phyloP scores from a whole-genome alignment of 495 filamentous ascomycete species.

The Cryomyces antarcticus region DNA sequence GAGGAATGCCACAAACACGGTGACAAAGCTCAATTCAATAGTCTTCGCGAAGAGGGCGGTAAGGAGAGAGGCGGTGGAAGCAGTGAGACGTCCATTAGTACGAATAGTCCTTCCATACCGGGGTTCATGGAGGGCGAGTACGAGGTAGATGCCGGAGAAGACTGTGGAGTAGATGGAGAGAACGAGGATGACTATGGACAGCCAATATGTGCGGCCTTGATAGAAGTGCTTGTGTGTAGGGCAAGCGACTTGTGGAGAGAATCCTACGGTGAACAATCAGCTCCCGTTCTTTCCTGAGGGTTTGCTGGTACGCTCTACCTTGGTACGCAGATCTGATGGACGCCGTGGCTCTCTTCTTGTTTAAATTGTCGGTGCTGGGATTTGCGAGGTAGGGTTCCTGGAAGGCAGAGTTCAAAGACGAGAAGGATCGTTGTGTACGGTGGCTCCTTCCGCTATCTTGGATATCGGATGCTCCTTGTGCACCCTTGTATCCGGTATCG shows the following conservation, averaged over 20 bases:
- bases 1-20: constrained; percentile 51
- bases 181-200: constrained; percentile 33
- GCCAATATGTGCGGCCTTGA: constrained; percentile 28
- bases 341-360: neutral
- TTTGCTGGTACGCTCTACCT: neutral
- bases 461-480: neutral
- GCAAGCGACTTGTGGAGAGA: constrained; percentile 9
- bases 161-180: constrained; percentile 47
- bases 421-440: neutral
- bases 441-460: neutral
- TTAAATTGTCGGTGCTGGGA: neutral
- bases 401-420: neutral
- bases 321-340: neutral
- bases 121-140: constrained; percentile 35
- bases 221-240: constrained; percentile 14
- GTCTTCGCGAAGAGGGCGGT: constrained; percentile 48
- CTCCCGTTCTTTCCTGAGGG: neutral
- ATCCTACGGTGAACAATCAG: constrained; percentile 1
- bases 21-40: constrained; percentile 58
- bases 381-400: neutral
- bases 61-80: constrained; percentile 37
- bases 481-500: neutral
- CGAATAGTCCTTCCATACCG: constrained; percentile 35
- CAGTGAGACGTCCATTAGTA: constrained; percentile 24
- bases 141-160: constrained; percentile 42